phyloP scores from a whole-genome alignment of 108 stramenopile genomes.

The Bacterosira constricta region DNA sequence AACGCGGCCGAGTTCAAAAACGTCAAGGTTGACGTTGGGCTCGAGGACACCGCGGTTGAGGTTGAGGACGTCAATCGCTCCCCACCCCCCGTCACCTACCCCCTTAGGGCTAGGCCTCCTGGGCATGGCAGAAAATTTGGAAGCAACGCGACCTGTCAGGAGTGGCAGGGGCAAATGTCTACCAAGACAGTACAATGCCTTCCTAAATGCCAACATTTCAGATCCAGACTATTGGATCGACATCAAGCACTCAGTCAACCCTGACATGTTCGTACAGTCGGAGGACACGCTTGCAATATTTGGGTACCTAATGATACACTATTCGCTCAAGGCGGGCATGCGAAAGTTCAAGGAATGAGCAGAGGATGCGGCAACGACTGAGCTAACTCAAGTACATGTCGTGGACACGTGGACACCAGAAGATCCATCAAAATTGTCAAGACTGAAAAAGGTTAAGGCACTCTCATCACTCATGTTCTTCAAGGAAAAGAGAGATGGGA shows the following conservation, averaged over 20 bases:
- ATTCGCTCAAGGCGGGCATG: background rate
- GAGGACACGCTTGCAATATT: background rate
- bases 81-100: too few species aligned
- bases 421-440: background rate
- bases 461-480: slow-evolving; percentile 36
- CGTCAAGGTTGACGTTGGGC: too few species aligned
- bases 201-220: too few species aligned
- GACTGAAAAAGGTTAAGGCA: slow-evolving; percentile 7
- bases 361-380: background rate
- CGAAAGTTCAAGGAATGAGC: background rate
- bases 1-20: too few species aligned
- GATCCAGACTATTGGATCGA: too few species aligned
- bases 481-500: slow-evolving; percentile 32
- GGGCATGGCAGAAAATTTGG: too few species aligned
- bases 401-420: background rate
- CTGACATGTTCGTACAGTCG: background rate
- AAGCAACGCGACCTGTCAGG: too few species aligned
- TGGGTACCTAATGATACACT: background rate
- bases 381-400: background rate
- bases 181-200: too few species aligned
- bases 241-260: background rate
- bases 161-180: too few species aligned
- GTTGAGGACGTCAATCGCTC: too few species aligned
- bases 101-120: too few species aligned
- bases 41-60: too few species aligned